A percentile compares a stretch with the other conserved stretches of the same genome.
Conservation (phyloP, 1,139 yeast species). For the Taphrina wiesneri region DNA sequence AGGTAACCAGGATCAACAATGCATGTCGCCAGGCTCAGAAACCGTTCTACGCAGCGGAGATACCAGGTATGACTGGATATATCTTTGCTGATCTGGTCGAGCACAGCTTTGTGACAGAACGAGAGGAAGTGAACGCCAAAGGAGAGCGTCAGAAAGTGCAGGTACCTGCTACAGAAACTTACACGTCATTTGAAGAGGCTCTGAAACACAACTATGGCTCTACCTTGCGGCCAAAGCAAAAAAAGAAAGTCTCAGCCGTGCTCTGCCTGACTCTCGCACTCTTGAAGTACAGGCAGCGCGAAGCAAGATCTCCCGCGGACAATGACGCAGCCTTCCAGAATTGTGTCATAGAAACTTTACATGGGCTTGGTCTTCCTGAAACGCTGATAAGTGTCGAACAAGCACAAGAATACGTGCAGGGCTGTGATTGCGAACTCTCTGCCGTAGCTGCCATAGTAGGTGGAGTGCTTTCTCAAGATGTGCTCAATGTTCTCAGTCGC, state of each 20-base stretch:
- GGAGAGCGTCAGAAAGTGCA: slow-evolving; percentile 14
- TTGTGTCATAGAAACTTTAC: not conserved
- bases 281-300: not conserved
- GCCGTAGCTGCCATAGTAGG: slow-evolving; percentile 90
- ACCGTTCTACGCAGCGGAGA: slow-evolving; percentile 68
- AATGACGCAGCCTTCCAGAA: not conserved
- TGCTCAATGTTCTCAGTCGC: slow-evolving; percentile 74
- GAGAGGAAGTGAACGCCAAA: slow-evolving; percentile 17
- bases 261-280: slow-evolving; percentile 33
- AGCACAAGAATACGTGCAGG: not conserved
- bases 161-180: not conserved
- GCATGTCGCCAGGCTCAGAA: slow-evolving; percentile 58
- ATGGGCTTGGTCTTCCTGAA: slow-evolving; percentile 49
- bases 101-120: slow-evolving; percentile 53
- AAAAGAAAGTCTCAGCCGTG: slow-evolving; percentile 40
- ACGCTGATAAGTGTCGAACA: slow-evolving; percentile 46
- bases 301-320: not conserved
- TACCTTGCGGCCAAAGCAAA: slow-evolving; percentile 25
- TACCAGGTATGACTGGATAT: slow-evolving; percentile 82
- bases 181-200: not conserved
- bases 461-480: slow-evolving; percentile 87
- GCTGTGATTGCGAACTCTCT: slow-evolving; percentile 52
- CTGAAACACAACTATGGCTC: slow-evolving; percentile 21
- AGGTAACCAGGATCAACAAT: slow-evolving; percentile 52
- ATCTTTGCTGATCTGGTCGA: slow-evolving; percentile 73